A percentile compares a stretch with the other conserved stretches of the same genome.
Evolutionary conservation across 805 yeast genomes (phyloP).

Genomic region (Saccharomycopsis oosterbeekiorum): DNA sequence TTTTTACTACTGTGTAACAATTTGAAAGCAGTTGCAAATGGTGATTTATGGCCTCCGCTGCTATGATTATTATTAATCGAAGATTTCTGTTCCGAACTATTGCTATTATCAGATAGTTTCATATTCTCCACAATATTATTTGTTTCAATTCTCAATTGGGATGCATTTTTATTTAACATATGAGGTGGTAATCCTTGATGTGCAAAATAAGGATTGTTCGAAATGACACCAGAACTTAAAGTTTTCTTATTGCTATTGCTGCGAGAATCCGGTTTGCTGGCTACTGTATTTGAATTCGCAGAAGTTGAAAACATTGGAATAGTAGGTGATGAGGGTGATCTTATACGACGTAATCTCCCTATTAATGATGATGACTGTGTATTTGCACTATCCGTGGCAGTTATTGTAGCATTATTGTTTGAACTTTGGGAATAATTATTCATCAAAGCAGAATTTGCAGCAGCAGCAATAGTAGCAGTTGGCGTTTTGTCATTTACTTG

Average conservation of each 20-base stretch:
- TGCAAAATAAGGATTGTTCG: constrained; percentile 41
- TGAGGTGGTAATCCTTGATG: constrained; percentile 55
- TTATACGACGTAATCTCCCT: constrained; percentile 28
- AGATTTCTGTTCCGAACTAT: constrained; percentile 1
- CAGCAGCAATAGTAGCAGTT: not conserved
- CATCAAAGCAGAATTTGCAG: constrained; percentile 1
- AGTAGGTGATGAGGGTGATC: constrained; percentile 28
- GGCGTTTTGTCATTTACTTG: not conserved
- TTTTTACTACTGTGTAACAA: constrained; percentile 15
- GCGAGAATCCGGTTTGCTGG: constrained; percentile 3
- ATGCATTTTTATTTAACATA: constrained; percentile 21
- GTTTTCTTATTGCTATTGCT: constrained; percentile 7
- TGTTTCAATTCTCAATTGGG: constrained; percentile 18
- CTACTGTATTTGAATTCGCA: constrained; percentile 1
- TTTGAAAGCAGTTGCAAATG: constrained; percentile 26
- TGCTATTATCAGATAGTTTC: not conserved
- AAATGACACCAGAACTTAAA: constrained; percentile 18
- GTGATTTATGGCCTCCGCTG: constrained; percentile 23
- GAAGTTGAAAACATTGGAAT: constrained; percentile 15
- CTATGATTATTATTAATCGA: constrained; percentile 2
- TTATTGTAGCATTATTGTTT: constrained; percentile 10
- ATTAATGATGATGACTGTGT: constrained; percentile 22
- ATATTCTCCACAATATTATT: constrained; percentile 12
- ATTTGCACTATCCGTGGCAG: constrained; percentile 5
- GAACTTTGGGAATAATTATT: constrained; percentile 12